These are phyloP conservation scores for Raddia distichophylla DNA, from an alignment of 176 grass and related monocot species.

Conservation along the genomic window DNA sequence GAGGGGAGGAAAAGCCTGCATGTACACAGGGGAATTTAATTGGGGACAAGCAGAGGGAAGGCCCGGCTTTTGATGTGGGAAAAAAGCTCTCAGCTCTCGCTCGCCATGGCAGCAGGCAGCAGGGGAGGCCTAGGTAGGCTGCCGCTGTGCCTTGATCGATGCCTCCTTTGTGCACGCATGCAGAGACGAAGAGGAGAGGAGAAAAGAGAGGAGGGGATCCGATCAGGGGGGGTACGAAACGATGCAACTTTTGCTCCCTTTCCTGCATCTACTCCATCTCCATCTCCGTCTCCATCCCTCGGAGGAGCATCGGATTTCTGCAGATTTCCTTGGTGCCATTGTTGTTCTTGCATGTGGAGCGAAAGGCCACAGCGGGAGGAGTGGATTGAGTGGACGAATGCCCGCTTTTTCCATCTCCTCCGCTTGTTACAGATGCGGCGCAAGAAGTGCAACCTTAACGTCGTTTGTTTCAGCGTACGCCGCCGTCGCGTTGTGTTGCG, in stretches of 20 bases:
- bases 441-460: no score
- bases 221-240: neutral
- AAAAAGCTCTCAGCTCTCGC: slow-evolving; percentile 6
- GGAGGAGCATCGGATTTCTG: neutral
- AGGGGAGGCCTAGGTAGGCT: neutral
- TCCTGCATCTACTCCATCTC: neutral
- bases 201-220: neutral
- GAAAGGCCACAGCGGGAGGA: neutral
- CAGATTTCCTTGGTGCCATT: neutral
- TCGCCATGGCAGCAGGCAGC: neutral
- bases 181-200: neutral
- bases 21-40: slow-evolving; percentile 34
- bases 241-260: slow-evolving; percentile 16
- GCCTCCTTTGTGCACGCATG: neutral
- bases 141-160: neutral
- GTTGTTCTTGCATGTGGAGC: no score
- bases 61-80: slow-evolving; percentile 44
- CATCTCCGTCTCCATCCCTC: neutral
- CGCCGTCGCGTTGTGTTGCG: no score
- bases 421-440: no score
- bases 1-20: neutral
- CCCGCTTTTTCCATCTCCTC: neutral
- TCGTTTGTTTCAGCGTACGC: no score
- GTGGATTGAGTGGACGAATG: neutral
- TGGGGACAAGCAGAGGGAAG: neutral